Percentiles rank a stretch among this genome's conserved stretches.
Evolutionary conservation across 495 filamentous ascomycete species (phyloP).

Genomic region (Rusavskia elegans): DNA sequence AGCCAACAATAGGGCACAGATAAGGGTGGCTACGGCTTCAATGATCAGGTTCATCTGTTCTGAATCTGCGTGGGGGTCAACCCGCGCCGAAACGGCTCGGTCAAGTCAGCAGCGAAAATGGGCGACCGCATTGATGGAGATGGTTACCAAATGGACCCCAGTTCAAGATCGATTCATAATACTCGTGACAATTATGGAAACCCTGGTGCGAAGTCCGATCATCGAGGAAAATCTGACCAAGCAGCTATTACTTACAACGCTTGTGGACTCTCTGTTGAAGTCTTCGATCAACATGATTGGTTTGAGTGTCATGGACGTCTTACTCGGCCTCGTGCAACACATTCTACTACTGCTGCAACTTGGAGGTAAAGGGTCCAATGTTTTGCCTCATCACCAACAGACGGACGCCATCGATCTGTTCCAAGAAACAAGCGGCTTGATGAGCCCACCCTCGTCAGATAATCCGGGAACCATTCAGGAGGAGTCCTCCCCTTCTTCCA

Average conservation of each 20-base stretch:
- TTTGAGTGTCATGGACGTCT: slow-evolving; percentile 80
- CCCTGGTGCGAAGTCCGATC: slow-evolving; percentile 44
- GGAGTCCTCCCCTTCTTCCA: slow-evolving; percentile 23
- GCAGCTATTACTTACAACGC: slow-evolving; percentile 53
- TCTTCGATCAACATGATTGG: slow-evolving; percentile 88
- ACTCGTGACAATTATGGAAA: slow-evolving; percentile 62
- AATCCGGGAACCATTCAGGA: slow-evolving; percentile 7
- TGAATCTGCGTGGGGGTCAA: slow-evolving; percentile 13
- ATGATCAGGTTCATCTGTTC: slow-evolving; percentile 55
- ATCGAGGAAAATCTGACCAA: slow-evolving; percentile 49
- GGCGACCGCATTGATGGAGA: slow-evolving; percentile 63
- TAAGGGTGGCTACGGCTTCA: slow-evolving; percentile 52
- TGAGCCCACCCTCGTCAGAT: slow-evolving; percentile 6
- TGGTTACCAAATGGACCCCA: slow-evolving; percentile 68
- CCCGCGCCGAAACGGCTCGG: too few species aligned
- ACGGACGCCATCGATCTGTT: slow-evolving; percentile 16
- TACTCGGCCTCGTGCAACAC: slow-evolving; percentile 66
- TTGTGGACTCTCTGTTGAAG: slow-evolving; percentile 65
- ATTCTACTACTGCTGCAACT: slow-evolving; percentile 57
- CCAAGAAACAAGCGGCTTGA: slow-evolving; percentile 3
- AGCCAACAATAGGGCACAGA: slow-evolving; percentile 58
- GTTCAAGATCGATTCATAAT: slow-evolving; percentile 87
- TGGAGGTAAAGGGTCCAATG: slow-evolving; percentile 22
- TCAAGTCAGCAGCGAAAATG: slow-evolving; percentile 33
- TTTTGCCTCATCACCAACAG: slow-evolving; percentile 16